Evolutionary conservation across 257 asterid species (phyloP), one percentile per base, ranked within the genome.

Genomic region (Hygrophila difformis): DNA sequence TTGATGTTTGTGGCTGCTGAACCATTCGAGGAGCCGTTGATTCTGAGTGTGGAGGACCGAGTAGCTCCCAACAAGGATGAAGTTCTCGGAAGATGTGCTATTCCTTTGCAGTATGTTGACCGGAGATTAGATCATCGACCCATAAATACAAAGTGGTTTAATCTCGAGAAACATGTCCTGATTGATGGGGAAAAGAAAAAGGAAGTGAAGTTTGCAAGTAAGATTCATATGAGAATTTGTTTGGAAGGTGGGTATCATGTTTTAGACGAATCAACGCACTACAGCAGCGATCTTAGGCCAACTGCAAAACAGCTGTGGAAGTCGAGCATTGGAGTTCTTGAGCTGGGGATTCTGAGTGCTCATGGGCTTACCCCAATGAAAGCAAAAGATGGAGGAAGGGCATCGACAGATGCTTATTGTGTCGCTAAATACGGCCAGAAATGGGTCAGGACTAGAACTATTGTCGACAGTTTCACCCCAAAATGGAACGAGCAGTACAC

Each of bases 241-340:
- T 49, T 82, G 59, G 94, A 82, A 66, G 94, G 87, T 7, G 94
- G 91, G 1, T 82, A 82, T 47, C 94, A 82, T 15, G 94, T 82
- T 44, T 66, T 82, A 5, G 94, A 82, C 4, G 87, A 76, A 44
- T 73, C 94, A 9, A 73, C 91, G 13, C 78, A 82, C 65, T 73
- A 76, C 57, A 82, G 87, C 60, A 71, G 91, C 8, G 94, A 82
- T 67, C 79, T 76, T 3, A 54, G 87, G 38, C 91, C 94, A 1
- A 71, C 94, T 1, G 84, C 84, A 8, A 79, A 79, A 23, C 84
- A 64, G 13, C 42, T 82, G 3, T 73, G 87, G 94, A 79, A 76
- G 49, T 53, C 77, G 17, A 71, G 73, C 67, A 82, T 82, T 24
- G 94, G 91, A 17, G 72, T 79, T 38, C 75, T 82, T 10, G 94